phyloP scores from a whole-genome alignment of 495 filamentous ascomycete genomes.

The Tuber magnatum region DNA sequence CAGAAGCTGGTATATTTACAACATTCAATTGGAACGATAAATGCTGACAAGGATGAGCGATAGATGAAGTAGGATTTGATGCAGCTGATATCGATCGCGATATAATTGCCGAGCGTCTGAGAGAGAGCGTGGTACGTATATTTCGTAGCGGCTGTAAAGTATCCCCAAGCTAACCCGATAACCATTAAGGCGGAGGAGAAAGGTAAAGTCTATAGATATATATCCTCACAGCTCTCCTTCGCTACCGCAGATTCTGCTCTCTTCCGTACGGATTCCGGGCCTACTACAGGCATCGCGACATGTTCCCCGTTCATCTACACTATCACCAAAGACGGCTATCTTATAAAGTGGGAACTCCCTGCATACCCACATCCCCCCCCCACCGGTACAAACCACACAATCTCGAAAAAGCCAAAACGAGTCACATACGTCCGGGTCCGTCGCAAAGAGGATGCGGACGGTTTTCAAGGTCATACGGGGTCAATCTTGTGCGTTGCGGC shows the following conservation, averaged over 20 bases:
- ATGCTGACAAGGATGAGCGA: constrained; percentile 13
- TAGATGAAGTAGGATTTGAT: constrained; percentile 73
- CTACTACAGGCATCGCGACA: constrained; percentile 71
- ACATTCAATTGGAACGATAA: not conserved
- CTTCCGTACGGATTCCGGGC: constrained; percentile 66
- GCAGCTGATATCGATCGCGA: constrained; percentile 88
- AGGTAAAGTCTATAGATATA: constrained; percentile 72
- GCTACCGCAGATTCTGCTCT: constrained; percentile 55
- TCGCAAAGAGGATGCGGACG: constrained; percentile 41
- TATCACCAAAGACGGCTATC: constrained; percentile 70
- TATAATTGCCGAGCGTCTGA: constrained; percentile 77
- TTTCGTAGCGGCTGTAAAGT: not conserved
- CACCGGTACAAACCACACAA: constrained; percentile 24
- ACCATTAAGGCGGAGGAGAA: constrained; percentile 67
- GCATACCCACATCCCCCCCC: constrained; percentile 34
- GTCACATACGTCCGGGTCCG: constrained; percentile 60
- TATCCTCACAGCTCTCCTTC: constrained; percentile 64
- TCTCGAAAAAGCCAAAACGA: constrained; percentile 63
- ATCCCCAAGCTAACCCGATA: constrained; percentile 10
- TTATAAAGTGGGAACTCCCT: constrained; percentile 80
- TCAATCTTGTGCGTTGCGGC: constrained; percentile 75
- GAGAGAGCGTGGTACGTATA: constrained; percentile 69
- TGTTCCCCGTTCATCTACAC: constrained; percentile 76
- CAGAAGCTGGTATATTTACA: constrained; percentile 54
- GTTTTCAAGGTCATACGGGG: constrained; percentile 60